Conservation (phyloP, 163 green algal genomes). For the Volvox carteri region DNA sequence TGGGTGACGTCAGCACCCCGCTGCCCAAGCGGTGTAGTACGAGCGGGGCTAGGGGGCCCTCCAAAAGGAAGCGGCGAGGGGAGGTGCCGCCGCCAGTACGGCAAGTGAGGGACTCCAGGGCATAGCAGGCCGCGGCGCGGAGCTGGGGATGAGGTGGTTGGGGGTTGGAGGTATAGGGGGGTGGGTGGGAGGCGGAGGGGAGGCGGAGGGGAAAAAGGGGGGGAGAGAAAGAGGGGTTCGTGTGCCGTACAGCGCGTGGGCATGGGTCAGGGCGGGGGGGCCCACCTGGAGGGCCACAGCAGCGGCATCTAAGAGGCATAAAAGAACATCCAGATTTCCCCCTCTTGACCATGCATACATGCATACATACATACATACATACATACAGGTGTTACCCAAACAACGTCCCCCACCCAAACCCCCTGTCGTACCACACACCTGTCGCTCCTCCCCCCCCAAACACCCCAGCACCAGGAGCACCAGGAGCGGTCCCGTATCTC, state of each 20-base stretch:
- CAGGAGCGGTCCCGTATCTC: background rate
- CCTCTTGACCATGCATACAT: no score
- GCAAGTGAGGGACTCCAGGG: slow-evolving; percentile 19
- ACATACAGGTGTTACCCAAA: no score
- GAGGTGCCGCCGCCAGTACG: background rate
- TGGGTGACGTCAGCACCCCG: slow-evolving; percentile 46
- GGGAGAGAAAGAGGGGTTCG: background rate
- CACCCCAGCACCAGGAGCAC: slow-evolving; percentile 45
- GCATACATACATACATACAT: no score
- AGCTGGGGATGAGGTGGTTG: background rate
- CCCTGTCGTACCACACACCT: background rate
- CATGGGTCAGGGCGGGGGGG: no score
- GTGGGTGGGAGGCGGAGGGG: background rate
- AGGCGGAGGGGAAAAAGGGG: background rate
- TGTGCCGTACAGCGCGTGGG: no score
- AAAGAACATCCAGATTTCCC: no score
- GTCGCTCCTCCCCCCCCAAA: slow-evolving; percentile 7
- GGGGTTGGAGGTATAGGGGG: no score
- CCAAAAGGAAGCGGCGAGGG: slow-evolving; percentile 15
- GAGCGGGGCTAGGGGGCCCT: slow-evolving; percentile 12
- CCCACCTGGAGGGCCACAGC: no score
- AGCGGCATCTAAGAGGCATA: no score
- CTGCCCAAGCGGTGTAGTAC: slow-evolving; percentile 1
- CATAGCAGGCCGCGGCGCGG: background rate
- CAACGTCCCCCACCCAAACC: background rate